Conservation (phyloP, 2,329 filamentous ascomycete genomes). For the Cordyceps javanica region DNA sequence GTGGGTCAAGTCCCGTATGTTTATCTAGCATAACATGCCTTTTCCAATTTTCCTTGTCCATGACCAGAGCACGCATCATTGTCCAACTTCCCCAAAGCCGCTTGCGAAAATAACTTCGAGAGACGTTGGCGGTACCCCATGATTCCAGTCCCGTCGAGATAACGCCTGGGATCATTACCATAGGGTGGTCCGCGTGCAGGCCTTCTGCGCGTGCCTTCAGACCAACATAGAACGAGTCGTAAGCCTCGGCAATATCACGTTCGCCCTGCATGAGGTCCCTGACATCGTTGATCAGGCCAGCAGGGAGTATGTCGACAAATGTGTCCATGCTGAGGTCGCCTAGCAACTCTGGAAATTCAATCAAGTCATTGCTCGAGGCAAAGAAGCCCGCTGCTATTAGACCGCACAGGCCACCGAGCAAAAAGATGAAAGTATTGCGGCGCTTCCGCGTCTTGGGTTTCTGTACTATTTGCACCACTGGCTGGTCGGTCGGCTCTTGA, state of each 20-base stretch:
- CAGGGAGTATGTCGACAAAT: constrained; percentile 80
- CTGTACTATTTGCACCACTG: constrained; percentile 38
- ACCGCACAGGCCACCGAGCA: constrained; percentile 83
- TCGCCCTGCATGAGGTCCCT: constrained; percentile 81
- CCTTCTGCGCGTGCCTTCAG: constrained; percentile 77
- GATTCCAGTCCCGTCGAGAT: constrained; percentile 96
- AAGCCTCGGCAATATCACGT: constrained; percentile 73
- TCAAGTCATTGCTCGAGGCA: constrained; percentile 80
- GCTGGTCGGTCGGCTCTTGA: constrained; percentile 5
- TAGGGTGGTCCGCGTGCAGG: constrained; percentile 72
- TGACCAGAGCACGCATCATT: constrained; percentile 92
- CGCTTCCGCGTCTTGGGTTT: constrained; percentile 58
- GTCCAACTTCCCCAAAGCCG: constrained; percentile 96
- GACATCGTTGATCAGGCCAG: constrained; percentile 78
- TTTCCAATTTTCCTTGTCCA: constrained; percentile 95
- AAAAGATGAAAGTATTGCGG: constrained; percentile 75
- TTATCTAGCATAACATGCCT: constrained; percentile 96
- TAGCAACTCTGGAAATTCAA: constrained; percentile 62
- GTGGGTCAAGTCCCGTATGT: constrained; percentile 82
- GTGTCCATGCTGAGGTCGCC: constrained; percentile 76
- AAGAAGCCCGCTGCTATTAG: constrained; percentile 86
- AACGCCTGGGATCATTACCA: constrained; percentile 96
- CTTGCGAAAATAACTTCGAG: constrained; percentile 87
- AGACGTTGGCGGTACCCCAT: constrained; percentile 84
- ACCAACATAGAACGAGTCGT: constrained; percentile 91